These are phyloP conservation scores for Scheffersomyces segobiensis DNA, from an alignment of 1,139 yeast genomes.

Conservation along the genomic window DNA sequence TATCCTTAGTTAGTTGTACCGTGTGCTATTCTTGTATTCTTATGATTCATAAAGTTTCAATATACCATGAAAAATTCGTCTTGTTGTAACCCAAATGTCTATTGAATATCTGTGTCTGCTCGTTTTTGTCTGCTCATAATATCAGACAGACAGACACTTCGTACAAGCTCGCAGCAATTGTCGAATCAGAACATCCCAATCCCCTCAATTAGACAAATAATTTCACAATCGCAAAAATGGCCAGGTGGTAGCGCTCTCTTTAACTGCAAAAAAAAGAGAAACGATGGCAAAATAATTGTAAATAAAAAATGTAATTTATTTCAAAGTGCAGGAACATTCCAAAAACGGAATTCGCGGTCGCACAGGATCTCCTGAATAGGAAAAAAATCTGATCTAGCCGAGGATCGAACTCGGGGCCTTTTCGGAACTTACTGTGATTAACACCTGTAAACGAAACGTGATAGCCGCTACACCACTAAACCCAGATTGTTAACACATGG, in stretches of 20 bases:
- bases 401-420: constrained; percentile 26
- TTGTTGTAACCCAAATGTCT: background rate
- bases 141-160: background rate
- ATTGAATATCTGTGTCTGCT: background rate
- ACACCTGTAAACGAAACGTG: constrained; percentile 23
- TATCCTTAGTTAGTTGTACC: background rate
- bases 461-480: constrained; percentile 26
- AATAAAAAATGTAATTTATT: background rate
- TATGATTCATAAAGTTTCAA: background rate
- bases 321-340: constrained; percentile 4
- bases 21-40: background rate
- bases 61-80: background rate
- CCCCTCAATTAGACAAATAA: background rate
- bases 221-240: background rate
- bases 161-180: background rate
- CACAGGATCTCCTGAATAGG: background rate
- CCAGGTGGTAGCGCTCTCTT: background rate
- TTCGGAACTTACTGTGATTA: constrained; percentile 19
- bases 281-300: background rate
- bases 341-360: constrained; percentile 5
- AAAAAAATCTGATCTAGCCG: constrained; percentile 18
- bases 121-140: background rate
- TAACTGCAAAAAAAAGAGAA: constrained; percentile 3
- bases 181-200: background rate
- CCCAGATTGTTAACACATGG: constrained; percentile 8